Base-by-base conservation (phyloP, 805 yeast species). In the Metschnikowia drakensbergensis region DNA sequence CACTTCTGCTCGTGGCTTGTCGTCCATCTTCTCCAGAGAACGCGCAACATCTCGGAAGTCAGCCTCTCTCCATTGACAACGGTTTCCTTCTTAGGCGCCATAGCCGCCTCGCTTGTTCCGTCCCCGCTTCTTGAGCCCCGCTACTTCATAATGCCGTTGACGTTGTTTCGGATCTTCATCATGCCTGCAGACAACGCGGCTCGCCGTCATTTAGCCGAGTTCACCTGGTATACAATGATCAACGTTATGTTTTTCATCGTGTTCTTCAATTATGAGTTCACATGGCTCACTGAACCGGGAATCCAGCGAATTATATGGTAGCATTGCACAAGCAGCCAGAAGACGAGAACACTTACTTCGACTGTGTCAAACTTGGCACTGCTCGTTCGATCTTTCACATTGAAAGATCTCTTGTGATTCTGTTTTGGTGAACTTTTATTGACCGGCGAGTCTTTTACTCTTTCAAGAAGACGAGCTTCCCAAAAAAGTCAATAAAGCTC, bases 41-140 rank as follows among this genome's bases (percentile, higher is more conserved):
- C 49, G 1, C 47, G 42, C 11, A 37, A 42, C 6, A 27, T 32
- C 22, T 49, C 51, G 26, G 30, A 55, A 7, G 30, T 53, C 11
- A 43, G 54, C 10, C 52, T 68, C 17, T 54, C 64, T 3, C 58
- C 66, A 2, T 56, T 75, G 4, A 63, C 84, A n/a, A 73, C 77
- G 37, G 45, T 80, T 4, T 77, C 82, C 0, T 82, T 75, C 50
- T 46, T 81, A 2, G 64, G 67, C 0, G 83, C 90, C 37, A 71
- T 80, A 0, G 58, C 74, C 1, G 63, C 81, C 5, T 85, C 94
- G 0, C 72, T 94, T 22, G 79, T 86, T 0, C 97, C 98, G 22
- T 84, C 97, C 0, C 99, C 98, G 4, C 72, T 94, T 54, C 83
- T 94, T 60, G 99, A 94, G 66, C 96, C 97, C 42, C 79, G 99